phyloP scores from a whole-genome alignment of 2,329 filamentous ascomycete species.

The Cladophialophora exuberans region DNA sequence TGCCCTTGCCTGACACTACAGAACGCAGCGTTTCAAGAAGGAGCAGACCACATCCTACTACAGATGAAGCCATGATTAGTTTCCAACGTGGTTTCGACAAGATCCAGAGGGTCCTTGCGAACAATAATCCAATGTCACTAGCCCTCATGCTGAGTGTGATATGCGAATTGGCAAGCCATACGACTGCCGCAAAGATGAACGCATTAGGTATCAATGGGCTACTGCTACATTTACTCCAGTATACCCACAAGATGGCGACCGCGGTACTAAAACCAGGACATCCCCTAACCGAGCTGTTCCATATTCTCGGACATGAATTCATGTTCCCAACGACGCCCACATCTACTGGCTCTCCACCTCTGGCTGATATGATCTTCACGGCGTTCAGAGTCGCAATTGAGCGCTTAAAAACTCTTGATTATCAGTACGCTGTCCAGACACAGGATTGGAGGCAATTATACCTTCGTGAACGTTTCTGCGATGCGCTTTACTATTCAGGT shows the following conservation, averaged over 20 bases:
- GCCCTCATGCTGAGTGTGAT: constrained; percentile 9
- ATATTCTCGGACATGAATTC: neutral
- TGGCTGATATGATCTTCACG: constrained; percentile 4
- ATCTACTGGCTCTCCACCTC: neutral
- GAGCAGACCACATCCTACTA: neutral
- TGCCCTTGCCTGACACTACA: neutral
- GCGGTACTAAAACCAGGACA: neutral
- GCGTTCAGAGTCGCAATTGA: neutral
- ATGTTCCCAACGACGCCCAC: neutral
- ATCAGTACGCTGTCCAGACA: neutral
- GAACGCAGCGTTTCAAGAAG: neutral
- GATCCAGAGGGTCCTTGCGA: neutral
- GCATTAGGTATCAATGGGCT: neutral
- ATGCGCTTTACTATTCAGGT: constrained; percentile 15
- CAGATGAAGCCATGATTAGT: constrained; percentile 4
- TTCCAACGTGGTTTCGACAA: constrained; percentile 13
- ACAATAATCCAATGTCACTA: constrained; percentile 16
- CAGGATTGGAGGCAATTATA: constrained; percentile 19
- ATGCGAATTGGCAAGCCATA: constrained; percentile 11
- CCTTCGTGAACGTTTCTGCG: constrained; percentile 18
- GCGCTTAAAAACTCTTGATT: neutral
- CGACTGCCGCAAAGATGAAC: neutral
- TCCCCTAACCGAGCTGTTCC: constrained; percentile 10
- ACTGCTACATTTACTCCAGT: neutral
- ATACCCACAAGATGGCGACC: constrained; percentile 7